Percentiles rank a stretch among this genome's conserved stretches.
Evolutionary conservation across 345 rosid species (phyloP).

Genomic region (Cardamine chenopodiifolia): DNA sequence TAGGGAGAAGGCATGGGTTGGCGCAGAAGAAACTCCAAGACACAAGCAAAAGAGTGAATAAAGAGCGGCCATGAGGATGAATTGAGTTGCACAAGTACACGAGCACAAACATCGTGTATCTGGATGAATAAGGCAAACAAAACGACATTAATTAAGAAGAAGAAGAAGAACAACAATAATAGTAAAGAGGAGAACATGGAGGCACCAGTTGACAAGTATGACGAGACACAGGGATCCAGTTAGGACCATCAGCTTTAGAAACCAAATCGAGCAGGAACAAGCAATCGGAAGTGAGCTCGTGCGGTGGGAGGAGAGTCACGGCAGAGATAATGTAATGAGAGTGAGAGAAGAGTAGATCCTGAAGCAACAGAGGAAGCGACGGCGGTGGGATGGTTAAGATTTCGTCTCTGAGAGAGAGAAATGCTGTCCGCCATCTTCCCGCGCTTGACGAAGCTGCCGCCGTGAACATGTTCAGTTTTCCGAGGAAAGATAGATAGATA

Average conservation of each 20-base stretch:
- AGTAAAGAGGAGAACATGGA: conserved; percentile 1
- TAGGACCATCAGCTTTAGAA: conserved; percentile 48
- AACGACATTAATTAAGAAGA: background rate
- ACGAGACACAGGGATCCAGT: conserved; percentile 43
- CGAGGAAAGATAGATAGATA: background rate
- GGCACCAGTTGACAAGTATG: conserved; percentile 65
- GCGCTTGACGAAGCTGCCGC: conserved; percentile 48
- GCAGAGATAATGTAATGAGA: conserved; percentile 57
- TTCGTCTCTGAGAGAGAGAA: conserved; percentile 84
- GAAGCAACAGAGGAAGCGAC: conserved; percentile 57
- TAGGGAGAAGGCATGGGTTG: conserved; percentile 45
- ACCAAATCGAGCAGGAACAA: conserved; percentile 70
- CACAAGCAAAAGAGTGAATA: conserved; percentile 54
- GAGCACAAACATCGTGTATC: conserved; percentile 63
- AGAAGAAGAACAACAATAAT: background rate
- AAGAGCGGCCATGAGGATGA: conserved; percentile 58
- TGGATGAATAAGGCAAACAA: conserved; percentile 26
- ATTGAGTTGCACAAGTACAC: conserved; percentile 56
- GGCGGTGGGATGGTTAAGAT: conserved; percentile 56
- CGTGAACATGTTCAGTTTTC: conserved; percentile 19
- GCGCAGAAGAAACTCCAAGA: conserved; percentile 57
- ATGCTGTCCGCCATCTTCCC: conserved; percentile 76
- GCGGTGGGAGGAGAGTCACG: conserved; percentile 68
- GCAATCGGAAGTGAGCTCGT: conserved; percentile 78
- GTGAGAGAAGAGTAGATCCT: conserved; percentile 66